These are phyloP conservation scores for Berberis thunbergii DNA, from an alignment of 164 flowering plant genomes.

Conservation along the genomic window DNA sequence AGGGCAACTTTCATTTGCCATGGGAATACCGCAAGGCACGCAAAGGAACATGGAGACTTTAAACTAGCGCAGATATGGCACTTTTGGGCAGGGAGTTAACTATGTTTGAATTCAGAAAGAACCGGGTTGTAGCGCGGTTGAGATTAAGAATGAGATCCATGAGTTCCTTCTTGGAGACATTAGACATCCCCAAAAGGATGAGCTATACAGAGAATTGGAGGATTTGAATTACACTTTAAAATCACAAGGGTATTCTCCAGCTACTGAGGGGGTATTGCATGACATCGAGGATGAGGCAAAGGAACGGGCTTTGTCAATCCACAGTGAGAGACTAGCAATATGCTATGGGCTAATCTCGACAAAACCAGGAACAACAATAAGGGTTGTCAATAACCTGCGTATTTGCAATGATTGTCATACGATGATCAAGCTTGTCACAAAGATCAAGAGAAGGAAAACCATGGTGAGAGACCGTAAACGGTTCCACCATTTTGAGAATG, in stretches of 20 bases:
- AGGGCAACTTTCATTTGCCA: too few relatives aligned
- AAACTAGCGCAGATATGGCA: too few relatives aligned
- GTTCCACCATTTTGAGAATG: constrained; percentile 66
- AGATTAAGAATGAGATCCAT: constrained; percentile 21
- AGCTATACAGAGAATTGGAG: not conserved
- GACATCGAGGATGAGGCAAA: not conserved
- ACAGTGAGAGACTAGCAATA: constrained; percentile 2
- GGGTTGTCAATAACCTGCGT: constrained; percentile 69
- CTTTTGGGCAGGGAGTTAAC: too few relatives aligned
- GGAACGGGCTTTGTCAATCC: not conserved
- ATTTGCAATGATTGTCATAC: constrained; percentile 65
- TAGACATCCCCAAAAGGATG: constrained; percentile 4
- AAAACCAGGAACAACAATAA: constrained; percentile 20
- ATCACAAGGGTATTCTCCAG: constrained; percentile 1
- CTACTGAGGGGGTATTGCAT: not conserved
- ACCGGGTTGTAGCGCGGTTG: constrained; percentile 44
- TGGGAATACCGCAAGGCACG: too few relatives aligned
- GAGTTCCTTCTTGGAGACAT: constrained; percentile 31
- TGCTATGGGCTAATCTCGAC: constrained; percentile 1
- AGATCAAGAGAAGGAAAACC: constrained; percentile 58
- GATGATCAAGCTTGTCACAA: constrained; percentile 51
- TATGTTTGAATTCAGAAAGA: constrained; percentile 9
- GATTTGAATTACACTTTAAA: not conserved
- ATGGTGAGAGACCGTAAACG: constrained; percentile 74
- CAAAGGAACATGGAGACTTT: too few relatives aligned